These are phyloP conservation scores for Geotrichum restrictum DNA, from an alignment of 1,139 yeast species.

Conservation along the genomic window DNA sequence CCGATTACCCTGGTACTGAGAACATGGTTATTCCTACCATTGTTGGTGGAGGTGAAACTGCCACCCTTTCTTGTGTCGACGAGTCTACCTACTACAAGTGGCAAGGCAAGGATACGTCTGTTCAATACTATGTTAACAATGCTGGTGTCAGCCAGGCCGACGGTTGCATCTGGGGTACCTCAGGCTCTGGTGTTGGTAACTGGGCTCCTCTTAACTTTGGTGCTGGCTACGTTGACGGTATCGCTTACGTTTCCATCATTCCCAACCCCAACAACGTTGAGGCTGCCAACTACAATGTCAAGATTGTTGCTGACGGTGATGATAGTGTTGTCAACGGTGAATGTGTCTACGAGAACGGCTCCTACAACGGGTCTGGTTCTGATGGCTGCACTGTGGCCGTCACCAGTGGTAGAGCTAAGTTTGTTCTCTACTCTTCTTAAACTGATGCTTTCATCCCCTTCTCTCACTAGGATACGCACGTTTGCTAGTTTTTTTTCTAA, in stretches of 20 bases:
- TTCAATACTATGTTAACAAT: constrained; percentile 95
- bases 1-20: constrained; percentile 98
- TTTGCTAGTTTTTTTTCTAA: neutral
- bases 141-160: constrained; percentile 87
- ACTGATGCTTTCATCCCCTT: neutral
- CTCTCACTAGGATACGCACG: neutral
- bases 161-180: constrained; percentile 90
- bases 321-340: constrained; percentile 65
- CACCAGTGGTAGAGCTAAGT: constrained; percentile 71
- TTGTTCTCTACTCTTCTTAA: constrained; percentile 53
- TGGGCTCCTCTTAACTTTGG: constrained; percentile 98
- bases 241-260: constrained; percentile 82
- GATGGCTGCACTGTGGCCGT: constrained; percentile 96
- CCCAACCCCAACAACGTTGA: constrained; percentile 88
- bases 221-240: constrained; percentile 77
- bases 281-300: constrained; percentile 76
- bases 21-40: constrained; percentile 93
- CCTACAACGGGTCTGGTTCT: constrained; percentile 67
- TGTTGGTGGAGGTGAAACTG: constrained; percentile 61
- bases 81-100: constrained; percentile 72
- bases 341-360: constrained; percentile 78
- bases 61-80: constrained; percentile 75
- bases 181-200: constrained; percentile 83
- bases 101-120: constrained; percentile 78
- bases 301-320: constrained; percentile 64